Conservation (phyloP, 2,329 filamentous ascomycete genomes). For the Colletotrichum lupini region DNA sequence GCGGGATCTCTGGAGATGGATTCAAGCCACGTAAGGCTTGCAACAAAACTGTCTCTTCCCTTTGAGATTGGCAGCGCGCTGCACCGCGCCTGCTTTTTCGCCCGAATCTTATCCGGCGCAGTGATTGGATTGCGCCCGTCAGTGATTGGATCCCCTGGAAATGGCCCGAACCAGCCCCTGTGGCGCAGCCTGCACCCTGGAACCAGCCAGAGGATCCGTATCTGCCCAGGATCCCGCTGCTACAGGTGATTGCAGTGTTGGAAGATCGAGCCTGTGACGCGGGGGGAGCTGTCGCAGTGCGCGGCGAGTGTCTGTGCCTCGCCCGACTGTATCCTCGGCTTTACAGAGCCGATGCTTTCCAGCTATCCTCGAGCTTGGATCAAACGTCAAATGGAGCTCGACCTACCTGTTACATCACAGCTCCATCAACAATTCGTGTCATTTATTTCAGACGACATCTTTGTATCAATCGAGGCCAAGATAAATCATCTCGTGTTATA, state of each 20-base stretch:
- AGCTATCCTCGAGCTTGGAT: slow-evolving; percentile 28
- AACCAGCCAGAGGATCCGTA: neutral
- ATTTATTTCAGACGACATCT: neutral
- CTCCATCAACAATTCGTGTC: slow-evolving; percentile 3
- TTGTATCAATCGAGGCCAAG: slow-evolving; percentile 5
- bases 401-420: slow-evolving; percentile 21
- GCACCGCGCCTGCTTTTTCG: slow-evolving; percentile 13
- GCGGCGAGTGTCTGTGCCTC: slow-evolving; percentile 2
- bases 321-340: slow-evolving; percentile 41
- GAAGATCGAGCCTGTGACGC: slow-evolving; percentile 25
- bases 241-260: neutral
- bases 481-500: neutral
- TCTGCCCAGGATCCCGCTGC: neutral
- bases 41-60: neutral
- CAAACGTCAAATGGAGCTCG: slow-evolving; percentile 22
- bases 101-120: slow-evolving; percentile 30
- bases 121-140: slow-evolving; percentile 4
- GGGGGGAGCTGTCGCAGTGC: slow-evolving; percentile 22
- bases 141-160: slow-evolving; percentile 17
- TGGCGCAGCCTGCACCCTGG: slow-evolving; percentile 17
- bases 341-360: slow-evolving; percentile 45
- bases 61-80: neutral
- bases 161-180: neutral
- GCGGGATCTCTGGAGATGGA: slow-evolving; percentile 24
- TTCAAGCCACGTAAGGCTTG: slow-evolving; percentile 39